Base-by-base conservation (phyloP, 2,329 filamentous ascomycete species). In the Coniochaeta sp. region DNA sequence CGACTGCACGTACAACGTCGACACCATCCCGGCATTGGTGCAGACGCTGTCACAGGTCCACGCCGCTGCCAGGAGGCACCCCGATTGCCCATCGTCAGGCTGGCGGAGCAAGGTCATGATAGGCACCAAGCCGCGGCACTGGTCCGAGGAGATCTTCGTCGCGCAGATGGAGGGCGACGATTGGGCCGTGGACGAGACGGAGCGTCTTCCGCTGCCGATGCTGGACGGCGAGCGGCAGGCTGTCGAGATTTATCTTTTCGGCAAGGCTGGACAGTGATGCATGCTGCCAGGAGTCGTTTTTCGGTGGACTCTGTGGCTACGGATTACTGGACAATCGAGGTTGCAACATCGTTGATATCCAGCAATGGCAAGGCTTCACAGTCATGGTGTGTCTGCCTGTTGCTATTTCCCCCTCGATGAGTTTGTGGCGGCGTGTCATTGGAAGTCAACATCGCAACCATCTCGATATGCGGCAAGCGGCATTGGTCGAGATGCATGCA, bases 1-100 rank as follows among this genome's bases (percentile, higher is more conserved):
- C 60, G 80, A 83, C 62, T 82, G 80, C 70, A 82, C 79, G 0
- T 83, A 83, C 68, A 83, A 83, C 55, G 74, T 73, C 50, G 79
- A 82, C 60, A 75, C 73, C 55, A 65, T 83, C 24, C 73, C 76
- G 1, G 71, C 76, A 2, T 68, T 83, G 20, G 74, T 82, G 4
- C 71, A 71, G 49, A 82, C 79, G 1, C 64, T 82, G 31, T 73
- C 73, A 1, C 71, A 74, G 2, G 60, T 83, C 10, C 76, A 80
- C 54, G 51, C 53, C 2, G 58, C 56, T 1, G 60, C 62, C 3
- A 52, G 40, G 8, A n/a, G 45, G 10, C 35, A 50, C 27, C 13
- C 48, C 8, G 31, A 48, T 3, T 18, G 8, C n/a, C 24, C n/a
- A 51, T 14, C 50, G 46, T 16, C 52, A 51, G 20, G 52, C 55